Evolutionary conservation across 164 flowering plant species (phyloP).

Genomic region (Malania oleifera): DNA sequence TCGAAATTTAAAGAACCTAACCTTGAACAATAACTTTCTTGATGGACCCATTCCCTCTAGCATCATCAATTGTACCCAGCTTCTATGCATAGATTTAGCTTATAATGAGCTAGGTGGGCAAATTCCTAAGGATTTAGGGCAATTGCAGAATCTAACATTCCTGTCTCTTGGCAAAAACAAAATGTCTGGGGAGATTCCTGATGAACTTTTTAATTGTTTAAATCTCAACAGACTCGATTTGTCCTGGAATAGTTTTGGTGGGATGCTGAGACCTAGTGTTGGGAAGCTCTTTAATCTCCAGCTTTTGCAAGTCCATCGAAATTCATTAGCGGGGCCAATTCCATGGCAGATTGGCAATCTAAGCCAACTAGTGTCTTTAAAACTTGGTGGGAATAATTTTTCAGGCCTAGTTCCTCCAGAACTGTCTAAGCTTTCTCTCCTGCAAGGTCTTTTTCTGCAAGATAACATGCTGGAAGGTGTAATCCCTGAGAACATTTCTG

Average conservation of each 20-base stretch:
- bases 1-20: conserved; percentile 38
- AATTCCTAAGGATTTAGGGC: conserved; percentile 56
- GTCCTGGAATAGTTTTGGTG: conserved; percentile 37
- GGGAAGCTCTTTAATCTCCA: conserved; percentile 36
- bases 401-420: conserved; percentile 45
- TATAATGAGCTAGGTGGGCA: conserved; percentile 46
- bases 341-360: conserved; percentile 54
- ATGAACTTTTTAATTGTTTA: conserved; percentile 60
- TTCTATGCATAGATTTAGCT: conserved; percentile 25
- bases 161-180: conserved; percentile 38
- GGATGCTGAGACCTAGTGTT: conserved; percentile 31
- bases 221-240: conserved; percentile 36
- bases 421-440: conserved; percentile 45
- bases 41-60: conserved; percentile 64
- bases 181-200: conserved; percentile 60
- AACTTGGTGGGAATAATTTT: conserved; percentile 31
- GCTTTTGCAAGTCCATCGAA: conserved; percentile 17
- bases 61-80: conserved; percentile 54
- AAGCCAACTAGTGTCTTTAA: conserved; percentile 25
- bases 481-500: conserved; percentile 44
- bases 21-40: conserved; percentile 33
- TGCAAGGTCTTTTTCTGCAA: conserved; percentile 53
- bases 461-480: conserved; percentile 51
- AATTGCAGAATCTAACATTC: conserved; percentile 43
- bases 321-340: conserved; percentile 41